Percentiles rank a stretch among this genome's conserved stretches.
phyloP scores from a whole-genome alignment of 176 grass and related monocot species.

The Avena sativa region DNA sequence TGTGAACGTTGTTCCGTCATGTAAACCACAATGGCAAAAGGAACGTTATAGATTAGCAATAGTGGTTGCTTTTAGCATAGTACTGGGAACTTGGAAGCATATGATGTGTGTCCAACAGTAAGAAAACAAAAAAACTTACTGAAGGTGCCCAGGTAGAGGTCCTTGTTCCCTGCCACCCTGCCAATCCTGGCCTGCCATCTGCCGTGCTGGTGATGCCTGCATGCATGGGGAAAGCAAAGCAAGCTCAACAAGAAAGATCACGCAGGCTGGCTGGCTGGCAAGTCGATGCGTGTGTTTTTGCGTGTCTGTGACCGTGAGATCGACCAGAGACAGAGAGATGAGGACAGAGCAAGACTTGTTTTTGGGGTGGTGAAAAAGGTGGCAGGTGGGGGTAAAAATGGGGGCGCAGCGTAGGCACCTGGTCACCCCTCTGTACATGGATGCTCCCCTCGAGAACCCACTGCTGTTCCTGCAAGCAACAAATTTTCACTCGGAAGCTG shows the following conservation, averaged over 20 bases:
- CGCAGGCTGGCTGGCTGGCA: neutral
- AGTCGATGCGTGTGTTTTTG: constrained; percentile 35
- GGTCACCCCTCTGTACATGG: constrained; percentile 95
- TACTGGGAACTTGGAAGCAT: neutral
- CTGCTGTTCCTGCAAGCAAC: constrained; percentile 83
- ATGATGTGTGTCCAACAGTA: constrained; percentile 9
- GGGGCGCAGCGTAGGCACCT: constrained; percentile 64
- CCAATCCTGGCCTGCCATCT: constrained; percentile 98
- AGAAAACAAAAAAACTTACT: constrained; percentile 60
- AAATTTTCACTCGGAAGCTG: constrained; percentile 43
- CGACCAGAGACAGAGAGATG: neutral
- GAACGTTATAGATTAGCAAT: constrained; percentile 14
- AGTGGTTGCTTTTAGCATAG: neutral
- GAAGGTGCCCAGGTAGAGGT: constrained; percentile 94
- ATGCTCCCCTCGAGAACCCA: constrained; percentile 97
- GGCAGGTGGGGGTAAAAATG: constrained; percentile 50
- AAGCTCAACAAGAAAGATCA: constrained; percentile 27
- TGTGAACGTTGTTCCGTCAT: neutral
- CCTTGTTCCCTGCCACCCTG: constrained; percentile 95
- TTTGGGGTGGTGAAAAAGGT: constrained; percentile 54
- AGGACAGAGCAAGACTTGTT: constrained; percentile 23
- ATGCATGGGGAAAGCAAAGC: constrained; percentile 61
- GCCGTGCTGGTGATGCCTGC: constrained; percentile 97
- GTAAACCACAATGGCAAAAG: neutral
- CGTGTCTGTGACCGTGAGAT: constrained; percentile 45